Base-by-base conservation (phyloP, 2,329 filamentous ascomycete species). In the Colletotrichum australisinense region DNA sequence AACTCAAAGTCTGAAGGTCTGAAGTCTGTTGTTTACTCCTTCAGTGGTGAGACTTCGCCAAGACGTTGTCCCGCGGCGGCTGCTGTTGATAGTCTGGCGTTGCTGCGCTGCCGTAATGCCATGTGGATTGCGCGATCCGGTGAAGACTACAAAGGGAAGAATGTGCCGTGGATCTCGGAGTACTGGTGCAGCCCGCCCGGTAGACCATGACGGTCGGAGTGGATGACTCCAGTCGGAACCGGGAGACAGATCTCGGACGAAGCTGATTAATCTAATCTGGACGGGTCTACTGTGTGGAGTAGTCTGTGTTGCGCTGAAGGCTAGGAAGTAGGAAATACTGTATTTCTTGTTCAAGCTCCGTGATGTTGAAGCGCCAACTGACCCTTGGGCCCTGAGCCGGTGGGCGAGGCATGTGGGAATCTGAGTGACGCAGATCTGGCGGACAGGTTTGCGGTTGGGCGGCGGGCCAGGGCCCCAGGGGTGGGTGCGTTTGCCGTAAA, bases 141-240 rank as follows among this genome's bases (percentile, higher is more conserved):
- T 3, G 22, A 32, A n/a, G 14, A 22, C 26, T 49, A n/a, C 16
- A 24, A 57, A 9, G 24, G 6, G 53, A 30, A 35, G 35, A 24
- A 46, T 57, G 56, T n/a, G 24, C 64, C 19, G 46, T 38, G 57
- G 53, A 53, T 28, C 30, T 69, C 65, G 65, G 69, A 53, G 49
- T 53, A 26, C 28, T 72, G 69, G 26, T 65, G 42, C 46, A 70
- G 35, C 60, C 67, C 60, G 67, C 49, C 60, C 46, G 58, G 63
- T 42, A n/a, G 28, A 19, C 35, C 32, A 63, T 63, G 28, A 65
- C 52, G 12, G 28, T 69, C 69, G 65, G 52, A 32, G 65, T 28
- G 35, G 60, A 32, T 32, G 42, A 19, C 12, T 42, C 8, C 8
- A 69, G 35, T 60, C 55, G 68, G 68, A 22, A 65, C 56, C 26